Evolutionary conservation across 495 filamentous ascomycete genomes (phyloP).

Genomic region (Xylaria venustula): DNA sequence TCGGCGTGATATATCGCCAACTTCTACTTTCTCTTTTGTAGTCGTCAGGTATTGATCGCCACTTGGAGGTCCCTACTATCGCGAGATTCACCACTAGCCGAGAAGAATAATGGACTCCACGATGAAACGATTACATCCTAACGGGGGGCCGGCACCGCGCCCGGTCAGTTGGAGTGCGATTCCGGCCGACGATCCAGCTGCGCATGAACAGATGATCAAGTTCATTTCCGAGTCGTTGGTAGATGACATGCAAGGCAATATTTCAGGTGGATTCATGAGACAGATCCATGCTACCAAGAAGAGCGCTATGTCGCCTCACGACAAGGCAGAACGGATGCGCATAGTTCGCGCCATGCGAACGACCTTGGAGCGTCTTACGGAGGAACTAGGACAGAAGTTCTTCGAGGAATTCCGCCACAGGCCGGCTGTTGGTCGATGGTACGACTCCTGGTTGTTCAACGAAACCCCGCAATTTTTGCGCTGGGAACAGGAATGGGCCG

Average conservation of each 20-base stretch:
- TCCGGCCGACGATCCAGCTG: conserved; percentile 13
- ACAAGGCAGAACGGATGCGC: conserved; percentile 17
- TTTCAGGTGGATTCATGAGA: conserved; percentile 12
- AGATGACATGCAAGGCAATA: conserved; percentile 11
- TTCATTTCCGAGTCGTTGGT: conserved; percentile 16
- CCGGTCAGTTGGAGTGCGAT: conserved; percentile 14
- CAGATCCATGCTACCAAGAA: conserved; percentile 13
- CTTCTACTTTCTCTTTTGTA: not conserved
- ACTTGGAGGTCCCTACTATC: not conserved
- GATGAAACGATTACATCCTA: conserved; percentile 9
- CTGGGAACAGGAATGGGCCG: conserved; percentile 13
- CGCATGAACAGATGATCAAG: conserved; percentile 16
- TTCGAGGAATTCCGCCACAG: conserved; percentile 13
- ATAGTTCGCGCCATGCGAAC: conserved; percentile 15
- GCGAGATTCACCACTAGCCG: not conserved
- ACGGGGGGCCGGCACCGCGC: not conserved
- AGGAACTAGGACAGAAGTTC: conserved; percentile 15
- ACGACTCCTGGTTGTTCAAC: conserved; percentile 16
- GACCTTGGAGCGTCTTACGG: conserved; percentile 15
- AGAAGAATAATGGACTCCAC: not conserved
- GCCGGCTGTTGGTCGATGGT: conserved; percentile 14
- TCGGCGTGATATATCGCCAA: not conserved
- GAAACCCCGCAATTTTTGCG: conserved; percentile 10
- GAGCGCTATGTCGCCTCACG: conserved; percentile 14
- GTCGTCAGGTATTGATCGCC: not conserved